Evolutionary conservation across 1,284 basidiomycete species (phyloP).

Genomic region (Cryptococcus sp.): DNA sequence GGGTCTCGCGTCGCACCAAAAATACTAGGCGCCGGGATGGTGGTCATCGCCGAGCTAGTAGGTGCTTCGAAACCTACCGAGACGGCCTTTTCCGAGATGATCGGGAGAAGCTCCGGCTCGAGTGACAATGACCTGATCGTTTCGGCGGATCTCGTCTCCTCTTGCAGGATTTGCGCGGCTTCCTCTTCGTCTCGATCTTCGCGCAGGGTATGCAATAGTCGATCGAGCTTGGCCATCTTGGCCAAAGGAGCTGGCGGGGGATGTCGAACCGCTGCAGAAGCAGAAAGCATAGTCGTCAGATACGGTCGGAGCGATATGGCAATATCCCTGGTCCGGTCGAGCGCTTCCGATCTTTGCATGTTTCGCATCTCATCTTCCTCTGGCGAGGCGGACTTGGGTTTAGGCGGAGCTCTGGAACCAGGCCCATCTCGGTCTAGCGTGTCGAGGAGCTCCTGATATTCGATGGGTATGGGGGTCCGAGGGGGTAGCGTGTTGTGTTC

Average conservation of each 20-base stretch:
- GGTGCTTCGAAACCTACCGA: slow-evolving; percentile 11
- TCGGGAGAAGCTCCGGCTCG: slow-evolving; percentile 6
- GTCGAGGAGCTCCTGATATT: slow-evolving; percentile 34
- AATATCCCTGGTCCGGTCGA: slow-evolving; percentile 46
- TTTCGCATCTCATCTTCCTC: slow-evolving; percentile 61
- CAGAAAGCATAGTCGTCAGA: slow-evolving; percentile 75
- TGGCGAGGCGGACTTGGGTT: slow-evolving; percentile 10
- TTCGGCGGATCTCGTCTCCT: slow-evolving; percentile 54
- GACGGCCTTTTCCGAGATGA: slow-evolving; percentile 10
- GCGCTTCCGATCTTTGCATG: slow-evolving; percentile 57
- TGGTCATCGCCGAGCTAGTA: slow-evolving; percentile 17
- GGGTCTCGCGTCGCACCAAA: slow-evolving; percentile 25
- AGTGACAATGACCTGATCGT: slow-evolving; percentile 7
- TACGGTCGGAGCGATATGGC: slow-evolving; percentile 76
- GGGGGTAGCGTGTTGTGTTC: slow-evolving; percentile 73
- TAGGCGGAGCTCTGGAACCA: slow-evolving; percentile 10
- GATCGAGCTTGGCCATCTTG: slow-evolving; percentile 79
- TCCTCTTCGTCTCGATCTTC: slow-evolving; percentile 67
- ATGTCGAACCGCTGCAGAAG: slow-evolving; percentile 82
- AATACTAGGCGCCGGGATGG: slow-evolving; percentile 8
- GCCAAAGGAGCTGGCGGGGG: slow-evolving; percentile 80
- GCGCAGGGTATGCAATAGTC: slow-evolving; percentile 61
- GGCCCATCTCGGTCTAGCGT: slow-evolving; percentile 18
- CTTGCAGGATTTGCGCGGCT: slow-evolving; percentile 65
- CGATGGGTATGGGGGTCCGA: slow-evolving; percentile 23